A percentile compares a stretch with the other conserved stretches of the same genome.
Conservation (phyloP, 2,329 filamentous ascomycete genomes). For the Trichoderma guizhouense region DNA sequence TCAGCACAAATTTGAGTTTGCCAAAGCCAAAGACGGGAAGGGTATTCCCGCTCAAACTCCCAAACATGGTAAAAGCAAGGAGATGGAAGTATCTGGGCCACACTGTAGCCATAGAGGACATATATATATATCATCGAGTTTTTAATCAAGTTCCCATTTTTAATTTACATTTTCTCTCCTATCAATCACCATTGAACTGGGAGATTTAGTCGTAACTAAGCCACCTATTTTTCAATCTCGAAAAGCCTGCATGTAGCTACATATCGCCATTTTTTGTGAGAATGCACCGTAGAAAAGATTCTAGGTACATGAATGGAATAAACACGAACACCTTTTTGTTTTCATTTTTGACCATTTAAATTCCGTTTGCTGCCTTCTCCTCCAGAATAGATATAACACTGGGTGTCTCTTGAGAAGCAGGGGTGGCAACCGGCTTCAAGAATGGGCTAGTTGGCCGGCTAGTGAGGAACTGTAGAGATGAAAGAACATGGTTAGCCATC, state of each 20-base stretch:
- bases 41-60: too few species aligned
- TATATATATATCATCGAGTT: not conserved
- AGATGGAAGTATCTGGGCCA: not conserved
- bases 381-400: not conserved
- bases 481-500: not conserved
- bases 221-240: not conserved
- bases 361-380: not conserved
- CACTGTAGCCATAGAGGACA: not conserved
- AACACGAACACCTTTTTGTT: not conserved
- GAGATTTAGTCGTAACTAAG: not conserved
- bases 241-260: not conserved
- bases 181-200: not conserved
- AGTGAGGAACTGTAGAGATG: not conserved
- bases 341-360: not conserved
- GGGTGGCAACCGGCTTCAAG: not conserved
- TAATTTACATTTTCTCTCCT: not conserved
- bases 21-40: too few species aligned
- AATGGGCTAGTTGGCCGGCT: slow-evolving; percentile 1
- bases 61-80: too few species aligned
- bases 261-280: not conserved
- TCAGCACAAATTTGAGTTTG: too few species aligned
- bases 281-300: not conserved
- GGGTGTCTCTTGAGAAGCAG: not conserved
- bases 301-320: not conserved
- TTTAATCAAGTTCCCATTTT: not conserved